These are phyloP conservation scores for Lenzites betulinus DNA, from an alignment of 768 basidiomycete genomes.

Conservation along the genomic window DNA sequence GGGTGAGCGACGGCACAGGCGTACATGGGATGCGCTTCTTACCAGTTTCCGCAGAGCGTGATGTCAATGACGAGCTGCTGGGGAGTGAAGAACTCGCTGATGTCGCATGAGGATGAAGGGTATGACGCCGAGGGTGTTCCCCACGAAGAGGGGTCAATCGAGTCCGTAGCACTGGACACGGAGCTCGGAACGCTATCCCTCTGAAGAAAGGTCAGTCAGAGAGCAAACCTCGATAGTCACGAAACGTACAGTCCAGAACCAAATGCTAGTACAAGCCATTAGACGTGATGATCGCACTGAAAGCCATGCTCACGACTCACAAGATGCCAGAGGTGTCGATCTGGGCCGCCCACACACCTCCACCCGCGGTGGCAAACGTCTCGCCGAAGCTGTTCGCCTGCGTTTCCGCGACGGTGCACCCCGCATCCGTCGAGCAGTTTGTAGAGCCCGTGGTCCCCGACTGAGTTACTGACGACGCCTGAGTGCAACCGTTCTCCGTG, in stretches of 20 bases:
- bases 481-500: slow-evolving; percentile 41
- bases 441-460: slow-evolving; percentile 32
- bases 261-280: slow-evolving; percentile 37
- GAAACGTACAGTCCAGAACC: slow-evolving; percentile 48
- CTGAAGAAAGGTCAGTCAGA: slow-evolving; percentile 24
- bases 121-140: slow-evolving; percentile 48
- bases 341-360: slow-evolving; percentile 69
- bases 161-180: slow-evolving; percentile 34
- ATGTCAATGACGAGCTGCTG: slow-evolving; percentile 61
- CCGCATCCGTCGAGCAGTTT: slow-evolving; percentile 33
- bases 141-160: slow-evolving; percentile 44
- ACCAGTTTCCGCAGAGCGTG: slow-evolving; percentile 58
- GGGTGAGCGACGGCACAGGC: no score
- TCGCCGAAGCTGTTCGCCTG: slow-evolving; percentile 41
- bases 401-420: slow-evolving; percentile 33
- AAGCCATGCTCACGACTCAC: slow-evolving; percentile 30
- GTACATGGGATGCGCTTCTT: not conserved
- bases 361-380: slow-evolving; percentile 48
- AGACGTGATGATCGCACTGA: not conserved
- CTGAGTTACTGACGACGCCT: slow-evolving; percentile 33
- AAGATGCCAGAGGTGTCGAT: slow-evolving; percentile 58
- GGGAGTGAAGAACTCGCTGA: slow-evolving; percentile 45
- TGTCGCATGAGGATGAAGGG: slow-evolving; percentile 44
- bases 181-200: slow-evolving; percentile 40
- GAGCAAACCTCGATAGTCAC: not conserved